Evolutionary conservation across 2,329 filamentous ascomycete species (phyloP), one percentile per base, ranked within the genome.

Genomic region (Cladophialophora bantiana): DNA sequence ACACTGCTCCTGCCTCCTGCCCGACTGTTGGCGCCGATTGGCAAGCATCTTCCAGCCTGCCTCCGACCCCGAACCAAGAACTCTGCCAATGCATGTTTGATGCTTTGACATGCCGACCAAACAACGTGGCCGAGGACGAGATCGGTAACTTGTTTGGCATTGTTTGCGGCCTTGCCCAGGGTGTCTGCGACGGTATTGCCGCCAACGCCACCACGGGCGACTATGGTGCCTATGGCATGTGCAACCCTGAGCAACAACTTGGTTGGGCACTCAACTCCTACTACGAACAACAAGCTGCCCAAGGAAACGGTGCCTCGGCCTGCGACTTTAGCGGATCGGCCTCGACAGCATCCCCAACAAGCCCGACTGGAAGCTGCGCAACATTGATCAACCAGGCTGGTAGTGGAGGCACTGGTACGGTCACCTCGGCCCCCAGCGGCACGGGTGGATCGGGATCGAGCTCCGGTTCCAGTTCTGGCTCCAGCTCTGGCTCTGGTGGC

Each of bases 1-100:
- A 93, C 85, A 88, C 86, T 59, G 82, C 88, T 31, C 84, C 86
- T 59, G 83, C 83, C 63, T 77, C 85, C 55, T 99, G 95, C 87
- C 95, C 95, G 31, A 82, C 82, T 15, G 80, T 89, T 65, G 82
- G 79, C 73, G 72, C 79, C 42, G 82, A 81, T 75, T 99, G 95
- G 94, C 82, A 85, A 72, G 90, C 92, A 61, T 84, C 85, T 68
- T 83, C 84, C 52, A 83, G 81, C 65, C 91, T 99, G 38, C 95
- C 95, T 34, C 94, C 94, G 9, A 87, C 86, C 10, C 93, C 94
- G 70, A 92, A 98, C 81, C 76, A 86, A 54, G 76, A 87, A 53
- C 88, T 96, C 55, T 99, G 95, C 85, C 79, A 84, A 65, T 99
- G 95, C 87, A 97, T 97, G 92, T 85, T 87, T 78, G 83, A 86